A percentile compares a stretch with the other conserved stretches of the same genome.
Conservation (phyloP, 2,329 filamentous ascomycete species). For the Fusarium sp. region DNA sequence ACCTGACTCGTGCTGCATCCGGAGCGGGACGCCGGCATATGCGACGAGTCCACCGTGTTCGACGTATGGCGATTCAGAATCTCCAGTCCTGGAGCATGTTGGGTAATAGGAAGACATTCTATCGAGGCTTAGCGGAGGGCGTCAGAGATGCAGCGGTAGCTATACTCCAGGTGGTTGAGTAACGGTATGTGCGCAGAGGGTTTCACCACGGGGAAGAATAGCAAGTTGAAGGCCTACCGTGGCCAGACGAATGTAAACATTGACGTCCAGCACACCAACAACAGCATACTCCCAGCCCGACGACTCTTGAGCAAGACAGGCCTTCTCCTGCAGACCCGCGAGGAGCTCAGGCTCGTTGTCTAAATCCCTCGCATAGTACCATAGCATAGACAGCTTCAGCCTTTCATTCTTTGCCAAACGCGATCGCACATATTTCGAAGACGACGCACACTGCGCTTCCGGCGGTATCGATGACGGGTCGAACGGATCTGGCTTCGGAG, state of each 20-base stretch:
- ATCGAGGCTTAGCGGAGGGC: not conserved
- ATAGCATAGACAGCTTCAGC: conserved; percentile 49
- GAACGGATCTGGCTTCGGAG: conserved; percentile 9
- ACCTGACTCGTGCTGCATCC: conserved; percentile 51
- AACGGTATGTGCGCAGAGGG: conserved; percentile 55
- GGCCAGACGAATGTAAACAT: conserved; percentile 54
- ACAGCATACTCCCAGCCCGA: conserved; percentile 58
- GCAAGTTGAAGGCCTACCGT: conserved; percentile 53
- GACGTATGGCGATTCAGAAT: conserved; percentile 53
- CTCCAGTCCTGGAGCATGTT: conserved; percentile 56
- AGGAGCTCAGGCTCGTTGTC: conserved; percentile 52
- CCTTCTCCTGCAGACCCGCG: conserved; percentile 53
- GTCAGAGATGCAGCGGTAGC: not conserved
- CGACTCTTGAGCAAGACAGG: conserved; percentile 51
- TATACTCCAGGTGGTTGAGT: conserved; percentile 46
- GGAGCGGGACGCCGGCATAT: conserved; percentile 53
- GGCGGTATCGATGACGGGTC: conserved; percentile 20
- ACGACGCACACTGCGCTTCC: not conserved
- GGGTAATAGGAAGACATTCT: conserved; percentile 52
- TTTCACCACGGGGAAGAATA: conserved; percentile 55
- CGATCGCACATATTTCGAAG: conserved; percentile 35
- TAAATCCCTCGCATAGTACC: conserved; percentile 55
- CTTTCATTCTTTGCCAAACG: conserved; percentile 43
- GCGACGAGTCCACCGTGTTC: conserved; percentile 50
- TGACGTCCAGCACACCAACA: conserved; percentile 53